These are phyloP conservation scores for Fraxinus quadrangulata DNA, from an alignment of 257 asterid species.

Conservation along the genomic window DNA sequence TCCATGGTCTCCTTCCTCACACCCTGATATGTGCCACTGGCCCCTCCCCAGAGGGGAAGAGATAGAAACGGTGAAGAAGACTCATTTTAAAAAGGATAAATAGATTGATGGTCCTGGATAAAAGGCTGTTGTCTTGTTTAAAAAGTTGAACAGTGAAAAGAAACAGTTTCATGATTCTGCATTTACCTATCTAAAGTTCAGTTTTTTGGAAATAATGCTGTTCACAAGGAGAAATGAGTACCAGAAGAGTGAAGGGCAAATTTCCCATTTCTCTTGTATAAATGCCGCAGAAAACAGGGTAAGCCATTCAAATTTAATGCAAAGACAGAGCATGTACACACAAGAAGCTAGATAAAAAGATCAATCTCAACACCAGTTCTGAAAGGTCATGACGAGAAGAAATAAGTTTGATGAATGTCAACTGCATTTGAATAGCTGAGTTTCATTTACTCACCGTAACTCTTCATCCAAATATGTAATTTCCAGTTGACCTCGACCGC, in stretches of 20 bases:
- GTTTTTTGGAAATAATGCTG: too few species aligned
- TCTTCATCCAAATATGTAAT: conserved; percentile 65
- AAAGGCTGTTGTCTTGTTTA: too few species aligned
- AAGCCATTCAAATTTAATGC: not conserved
- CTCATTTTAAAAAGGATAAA: not conserved
- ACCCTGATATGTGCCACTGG: too few species aligned
- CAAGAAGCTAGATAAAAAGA: not conserved
- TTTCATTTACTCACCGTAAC: conserved; percentile 42
- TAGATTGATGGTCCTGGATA: not conserved
- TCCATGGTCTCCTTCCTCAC: too few species aligned
- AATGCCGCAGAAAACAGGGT: not conserved
- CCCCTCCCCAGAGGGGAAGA: not conserved
- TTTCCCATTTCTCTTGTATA: not conserved
- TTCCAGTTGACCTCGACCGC: conserved; percentile 76
- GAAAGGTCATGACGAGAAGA: not conserved
- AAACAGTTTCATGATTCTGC: too few species aligned
- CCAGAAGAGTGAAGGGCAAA: not conserved
- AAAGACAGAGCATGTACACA: not conserved
- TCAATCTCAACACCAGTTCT: not conserved
- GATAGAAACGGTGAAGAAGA: not conserved
- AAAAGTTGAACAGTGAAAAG: too few species aligned
- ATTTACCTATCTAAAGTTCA: too few species aligned
- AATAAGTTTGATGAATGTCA: not conserved
- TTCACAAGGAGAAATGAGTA: too few species aligned
- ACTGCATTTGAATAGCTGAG: not conserved